phyloP scores from a whole-genome alignment of 2,329 filamentous ascomycete genomes.

The Stenocarpella maydis region DNA sequence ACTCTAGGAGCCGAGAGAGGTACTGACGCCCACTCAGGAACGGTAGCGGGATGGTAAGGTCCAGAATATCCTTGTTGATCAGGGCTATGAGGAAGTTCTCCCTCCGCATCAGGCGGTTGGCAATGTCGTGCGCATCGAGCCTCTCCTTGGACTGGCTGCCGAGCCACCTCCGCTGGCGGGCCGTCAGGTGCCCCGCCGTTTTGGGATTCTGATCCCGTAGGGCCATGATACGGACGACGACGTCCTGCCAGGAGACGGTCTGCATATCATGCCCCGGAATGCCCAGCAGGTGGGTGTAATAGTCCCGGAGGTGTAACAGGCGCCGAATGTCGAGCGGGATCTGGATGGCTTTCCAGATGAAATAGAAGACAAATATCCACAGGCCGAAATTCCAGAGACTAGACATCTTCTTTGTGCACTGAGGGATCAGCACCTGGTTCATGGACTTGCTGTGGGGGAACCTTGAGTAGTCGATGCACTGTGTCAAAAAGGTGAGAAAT shows the following conservation, averaged over 20 bases:
- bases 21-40: conserved; percentile 81
- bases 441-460: conserved; percentile 71
- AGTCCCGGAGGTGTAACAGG: conserved; percentile 81
- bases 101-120: conserved; percentile 93
- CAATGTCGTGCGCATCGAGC: conserved; percentile 95
- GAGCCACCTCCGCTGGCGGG: conserved; percentile 64
- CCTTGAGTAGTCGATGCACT: conserved; percentile 83
- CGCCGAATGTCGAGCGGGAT: conserved; percentile 77
- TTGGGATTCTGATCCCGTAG: conserved; percentile 87
- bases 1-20: conserved; percentile 89
- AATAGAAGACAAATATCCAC: conserved; percentile 87
- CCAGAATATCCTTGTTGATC: conserved; percentile 94
- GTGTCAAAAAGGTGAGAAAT: conserved; percentile 83
- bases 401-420: conserved; percentile 81
- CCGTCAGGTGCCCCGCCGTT: conserved; percentile 68
- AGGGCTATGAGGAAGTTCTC: conserved; percentile 97
- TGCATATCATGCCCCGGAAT: conserved; percentile 88
- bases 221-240: conserved; percentile 85
- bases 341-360: conserved; percentile 80
- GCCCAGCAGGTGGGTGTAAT: conserved; percentile 82
- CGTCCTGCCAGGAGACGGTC: conserved; percentile 91
- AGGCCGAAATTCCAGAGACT: conserved; percentile 78
- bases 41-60: conserved; percentile 85
- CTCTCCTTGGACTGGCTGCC: conserved; percentile 91
- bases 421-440: conserved; percentile 66